Evolutionary conservation across 169 alveolate species (phyloP).

Genomic region (Cryptosporidium muris): DNA sequence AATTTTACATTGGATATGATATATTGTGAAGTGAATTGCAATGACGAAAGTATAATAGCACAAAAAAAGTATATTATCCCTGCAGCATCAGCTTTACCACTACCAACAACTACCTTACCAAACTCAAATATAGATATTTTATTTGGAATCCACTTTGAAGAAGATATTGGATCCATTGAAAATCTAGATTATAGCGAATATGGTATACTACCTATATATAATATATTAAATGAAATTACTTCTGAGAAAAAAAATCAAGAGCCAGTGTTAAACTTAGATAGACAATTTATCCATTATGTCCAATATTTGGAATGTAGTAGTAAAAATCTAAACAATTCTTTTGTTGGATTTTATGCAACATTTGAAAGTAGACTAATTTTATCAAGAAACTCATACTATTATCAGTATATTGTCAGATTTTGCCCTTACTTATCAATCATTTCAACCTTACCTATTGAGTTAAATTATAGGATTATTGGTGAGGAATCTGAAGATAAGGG

Average conservation of each 20-base stretch:
- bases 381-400: neutral
- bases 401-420: constrained; percentile 12
- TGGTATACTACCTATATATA: constrained; percentile 4
- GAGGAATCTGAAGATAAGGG: neutral
- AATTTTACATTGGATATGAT: constrained; percentile 2
- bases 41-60: neutral
- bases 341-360: constrained; percentile 25
- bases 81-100: neutral
- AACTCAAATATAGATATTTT: neutral
- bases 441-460: constrained; percentile 41
- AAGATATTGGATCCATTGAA: neutral
- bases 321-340: neutral
- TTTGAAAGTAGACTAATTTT: constrained; percentile 7
- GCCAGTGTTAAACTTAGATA: neutral
- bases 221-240: constrained; percentile 5
- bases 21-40: neutral
- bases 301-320: constrained; percentile 12
- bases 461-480: constrained; percentile 19
- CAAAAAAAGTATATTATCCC: neutral
- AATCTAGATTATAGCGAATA: neutral
- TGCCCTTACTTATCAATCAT: constrained; percentile 25
- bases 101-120: neutral
- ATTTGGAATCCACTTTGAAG: neutral
- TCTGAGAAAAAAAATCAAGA: constrained; percentile 4
- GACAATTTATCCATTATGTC: neutral